Base-by-base conservation (phyloP, 2,329 filamentous ascomycete genomes). In the Didymella exigua region DNA sequence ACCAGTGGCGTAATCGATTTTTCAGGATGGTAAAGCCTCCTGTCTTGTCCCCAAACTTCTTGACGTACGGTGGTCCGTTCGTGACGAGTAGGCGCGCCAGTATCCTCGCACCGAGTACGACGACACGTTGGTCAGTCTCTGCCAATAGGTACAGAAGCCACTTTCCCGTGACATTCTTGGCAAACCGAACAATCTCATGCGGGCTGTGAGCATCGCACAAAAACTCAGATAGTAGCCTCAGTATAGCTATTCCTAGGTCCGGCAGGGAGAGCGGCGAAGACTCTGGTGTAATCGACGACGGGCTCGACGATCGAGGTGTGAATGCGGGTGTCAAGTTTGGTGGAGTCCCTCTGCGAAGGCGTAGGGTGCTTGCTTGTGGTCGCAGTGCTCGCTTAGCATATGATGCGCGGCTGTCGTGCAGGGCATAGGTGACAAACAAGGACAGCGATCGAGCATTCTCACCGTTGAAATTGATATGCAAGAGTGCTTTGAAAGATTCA, bases 161-260 rank as follows among this genome's bases (percentile, higher is more conserved):
- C 88, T 96, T 96, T 65, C 96, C 96, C 19, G 93, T 97, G 8
- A 99, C 93, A 1, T 93, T 96, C 69, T 89, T 90, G 5, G 92
- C 91, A 79, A 99, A 98, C 66, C 92, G 95, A 69, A 88, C 86
- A 51, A 96, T 89, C 58, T 89, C 86, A 13, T 79, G 79, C 9
- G 83, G 77, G 60, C 88, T 91, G 19, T 83, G 83, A 65, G 86
- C 85, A 58, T 90, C 86, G 67, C 92, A 96, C 9, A 97, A 79
- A 10, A 96, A 81, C 23, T 87, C 83, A 7, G 89, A 84, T 68
- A 95, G 93, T 76, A 96, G 86, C 60, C 85, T 85, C 18, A 97
- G 78, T 48, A 97, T 84, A 58, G 84, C 86, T 31, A 87, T 82
- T 7, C 91, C 92, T 31, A 96, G 79, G 55, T 92, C 86, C 60